phyloP scores from a whole-genome alignment of 768 basidiomycete genomes.

The Naganishia vaughanmartiniae region DNA sequence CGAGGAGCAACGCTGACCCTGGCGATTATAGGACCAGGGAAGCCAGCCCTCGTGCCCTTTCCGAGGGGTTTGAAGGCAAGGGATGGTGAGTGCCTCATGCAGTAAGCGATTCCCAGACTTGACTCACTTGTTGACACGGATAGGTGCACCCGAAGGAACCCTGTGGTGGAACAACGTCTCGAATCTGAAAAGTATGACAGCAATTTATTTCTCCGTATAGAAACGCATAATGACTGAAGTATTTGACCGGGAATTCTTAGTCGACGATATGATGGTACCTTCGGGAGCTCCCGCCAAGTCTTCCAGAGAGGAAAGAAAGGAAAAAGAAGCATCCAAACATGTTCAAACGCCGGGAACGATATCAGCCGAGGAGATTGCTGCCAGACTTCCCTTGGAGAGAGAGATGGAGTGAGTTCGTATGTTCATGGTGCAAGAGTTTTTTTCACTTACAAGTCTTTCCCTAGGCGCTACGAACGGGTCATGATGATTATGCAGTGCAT shows the following conservation, averaged over 20 bases:
- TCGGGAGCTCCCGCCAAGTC: slow-evolving; percentile 23
- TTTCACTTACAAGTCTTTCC: neutral
- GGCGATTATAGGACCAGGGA: slow-evolving; percentile 40
- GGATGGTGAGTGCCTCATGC: slow-evolving; percentile 32
- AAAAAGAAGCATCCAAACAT: slow-evolving; percentile 28
- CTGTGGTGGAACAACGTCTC: slow-evolving; percentile 51
- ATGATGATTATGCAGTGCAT: slow-evolving; percentile 48
- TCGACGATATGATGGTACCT: slow-evolving; percentile 31
- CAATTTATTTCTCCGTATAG: neutral
- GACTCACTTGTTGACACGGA: neutral
- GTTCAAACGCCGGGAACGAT: slow-evolving; percentile 28
- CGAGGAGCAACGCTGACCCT: neutral
- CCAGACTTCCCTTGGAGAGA: slow-evolving; percentile 36
- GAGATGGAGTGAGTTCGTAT: slow-evolving; percentile 43
- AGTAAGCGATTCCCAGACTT: neutral
- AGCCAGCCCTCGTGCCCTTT: slow-evolving; percentile 51
- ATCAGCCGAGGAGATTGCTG: slow-evolving; percentile 41
- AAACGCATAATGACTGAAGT: neutral
- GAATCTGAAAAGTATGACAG: slow-evolving; percentile 43
- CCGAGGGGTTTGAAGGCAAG: slow-evolving; percentile 48
- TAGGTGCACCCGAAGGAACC: slow-evolving; percentile 40
- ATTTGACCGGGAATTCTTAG: neutral
- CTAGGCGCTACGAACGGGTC: slow-evolving; percentile 48
- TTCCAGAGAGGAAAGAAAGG: slow-evolving; percentile 31
- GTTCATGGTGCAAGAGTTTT: neutral